phyloP scores from a whole-genome alignment of 1,284 basidiomycete species.

The Spongispora temasekensis region DNA sequence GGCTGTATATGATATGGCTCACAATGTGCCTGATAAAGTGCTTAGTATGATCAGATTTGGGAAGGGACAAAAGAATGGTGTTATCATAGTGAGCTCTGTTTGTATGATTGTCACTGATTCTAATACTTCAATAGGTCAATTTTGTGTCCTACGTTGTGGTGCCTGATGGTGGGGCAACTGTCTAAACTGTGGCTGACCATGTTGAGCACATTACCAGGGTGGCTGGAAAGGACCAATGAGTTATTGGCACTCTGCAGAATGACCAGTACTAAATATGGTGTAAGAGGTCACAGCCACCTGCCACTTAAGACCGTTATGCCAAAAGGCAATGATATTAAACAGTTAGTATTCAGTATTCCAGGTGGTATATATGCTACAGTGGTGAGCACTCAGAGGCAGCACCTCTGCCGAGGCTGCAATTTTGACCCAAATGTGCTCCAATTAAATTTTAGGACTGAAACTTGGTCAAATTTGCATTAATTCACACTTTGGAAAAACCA shows the following conservation, averaged over 20 bases:
- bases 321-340: too few species aligned
- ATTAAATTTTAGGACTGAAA: too few species aligned
- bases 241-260: not conserved
- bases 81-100: slow-evolving; percentile 72
- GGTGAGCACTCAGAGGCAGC: too few species aligned
- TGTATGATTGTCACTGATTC: not conserved
- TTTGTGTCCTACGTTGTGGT: slow-evolving; percentile 72
- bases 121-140: slow-evolving; percentile 56
- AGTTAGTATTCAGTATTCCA: too few species aligned
- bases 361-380: too few species aligned
- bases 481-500: too few species aligned
- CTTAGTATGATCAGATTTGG: slow-evolving; percentile 65
- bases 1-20: slow-evolving; percentile 64
- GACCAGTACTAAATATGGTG: too few species aligned
- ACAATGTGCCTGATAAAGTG: slow-evolving; percentile 83
- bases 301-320: too few species aligned
- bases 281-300: too few species aligned
- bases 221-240: slow-evolving; percentile 78
- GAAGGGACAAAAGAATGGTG: slow-evolving; percentile 69
- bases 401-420: too few species aligned
- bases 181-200: slow-evolving; percentile 77
- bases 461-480: too few species aligned
- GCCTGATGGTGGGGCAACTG: slow-evolving; percentile 60
- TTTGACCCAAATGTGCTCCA: too few species aligned
- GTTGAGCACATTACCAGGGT: slow-evolving; percentile 81